Percentiles rank a stretch among this genome's conserved stretches.
Conservation (phyloP, 345 rosid species). For the Heritiera littoralis region DNA sequence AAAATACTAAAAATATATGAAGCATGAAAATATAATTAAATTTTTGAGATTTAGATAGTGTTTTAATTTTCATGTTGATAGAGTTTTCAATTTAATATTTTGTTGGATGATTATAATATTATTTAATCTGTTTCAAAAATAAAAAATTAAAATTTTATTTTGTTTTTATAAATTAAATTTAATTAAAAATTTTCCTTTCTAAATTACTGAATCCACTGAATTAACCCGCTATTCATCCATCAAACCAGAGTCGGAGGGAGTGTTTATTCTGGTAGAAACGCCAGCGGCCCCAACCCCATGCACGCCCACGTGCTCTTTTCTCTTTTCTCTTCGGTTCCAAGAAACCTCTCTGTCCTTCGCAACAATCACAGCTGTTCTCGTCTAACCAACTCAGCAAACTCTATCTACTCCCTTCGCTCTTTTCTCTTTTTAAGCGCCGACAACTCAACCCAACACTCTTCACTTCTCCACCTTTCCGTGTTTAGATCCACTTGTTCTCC, state of each 20-base stretch:
- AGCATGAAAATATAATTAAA: too few species aligned
- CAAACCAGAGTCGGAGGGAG: conserved; percentile 23
- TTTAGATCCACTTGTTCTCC: conserved; percentile 24
- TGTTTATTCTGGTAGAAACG: conserved; percentile 4
- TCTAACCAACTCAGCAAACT: conserved; percentile 6
- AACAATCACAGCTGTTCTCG: background rate
- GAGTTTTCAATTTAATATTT: too few species aligned
- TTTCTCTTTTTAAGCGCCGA: background rate
- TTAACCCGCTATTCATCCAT: too few species aligned
- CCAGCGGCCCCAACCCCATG: background rate
- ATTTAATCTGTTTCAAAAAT: too few species aligned
- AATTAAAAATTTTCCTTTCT: too few species aligned
- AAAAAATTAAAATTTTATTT: too few species aligned
- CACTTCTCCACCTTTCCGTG: background rate
- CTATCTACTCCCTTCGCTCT: background rate
- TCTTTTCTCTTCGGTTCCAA: conserved; percentile 8
- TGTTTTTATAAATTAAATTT: too few species aligned
- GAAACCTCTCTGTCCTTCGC: background rate
- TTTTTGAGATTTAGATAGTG: too few species aligned
- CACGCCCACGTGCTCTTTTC: background rate
- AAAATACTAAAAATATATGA: too few species aligned
- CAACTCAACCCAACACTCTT: background rate
- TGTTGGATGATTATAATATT: too few species aligned
- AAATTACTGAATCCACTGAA: too few species aligned
- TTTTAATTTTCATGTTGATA: too few species aligned